Percentiles rank a stretch among this genome's conserved stretches.
These are phyloP conservation scores for Viridothelium virens DNA, from an alignment of 495 filamentous ascomycete species.

Conservation along the genomic window DNA sequence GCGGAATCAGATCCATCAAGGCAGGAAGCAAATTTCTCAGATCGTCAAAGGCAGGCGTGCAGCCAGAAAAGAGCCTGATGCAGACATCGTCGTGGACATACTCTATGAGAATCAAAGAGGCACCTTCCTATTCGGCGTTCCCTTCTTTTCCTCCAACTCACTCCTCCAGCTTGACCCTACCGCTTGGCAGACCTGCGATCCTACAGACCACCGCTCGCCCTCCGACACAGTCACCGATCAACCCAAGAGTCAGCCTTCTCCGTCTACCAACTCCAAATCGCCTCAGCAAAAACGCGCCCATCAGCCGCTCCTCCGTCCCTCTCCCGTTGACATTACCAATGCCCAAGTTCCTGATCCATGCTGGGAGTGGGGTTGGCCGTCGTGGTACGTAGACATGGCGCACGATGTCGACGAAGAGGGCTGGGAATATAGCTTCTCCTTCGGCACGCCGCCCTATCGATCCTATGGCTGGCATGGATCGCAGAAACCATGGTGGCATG, in stretches of 20 bases:
- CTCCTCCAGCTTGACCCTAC: conserved; percentile 80
- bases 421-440: conserved; percentile 92
- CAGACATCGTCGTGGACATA: conserved; percentile 60
- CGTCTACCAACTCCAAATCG: not conserved
- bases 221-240: not conserved
- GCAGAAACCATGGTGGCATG: conserved; percentile 82
- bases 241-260: not conserved
- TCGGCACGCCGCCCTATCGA: conserved; percentile 35
- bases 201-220: not conserved
- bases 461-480: conserved; percentile 75
- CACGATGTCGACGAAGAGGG: conserved; percentile 85
- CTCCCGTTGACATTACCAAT: conserved; percentile 77
- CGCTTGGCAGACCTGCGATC: conserved; percentile 65
- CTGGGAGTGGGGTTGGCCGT: conserved; percentile 94
- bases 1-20: conserved; percentile 16
- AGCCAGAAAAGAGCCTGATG: conserved; percentile 9
- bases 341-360: conserved; percentile 90
- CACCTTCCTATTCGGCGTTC: conserved; percentile 74
- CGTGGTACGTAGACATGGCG: conserved; percentile 89
- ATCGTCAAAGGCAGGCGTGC: conserved; percentile 19
- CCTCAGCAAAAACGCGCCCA: not conserved
- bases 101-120: conserved; percentile 76
- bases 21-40: conserved; percentile 12
- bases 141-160: conserved; percentile 77
- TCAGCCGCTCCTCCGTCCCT: conserved; percentile 49